Percentiles rank a stretch among this genome's conserved stretches.
Conservation (phyloP, 176 grass and related monocot species). For the Puccinellia tenuiflora region DNA sequence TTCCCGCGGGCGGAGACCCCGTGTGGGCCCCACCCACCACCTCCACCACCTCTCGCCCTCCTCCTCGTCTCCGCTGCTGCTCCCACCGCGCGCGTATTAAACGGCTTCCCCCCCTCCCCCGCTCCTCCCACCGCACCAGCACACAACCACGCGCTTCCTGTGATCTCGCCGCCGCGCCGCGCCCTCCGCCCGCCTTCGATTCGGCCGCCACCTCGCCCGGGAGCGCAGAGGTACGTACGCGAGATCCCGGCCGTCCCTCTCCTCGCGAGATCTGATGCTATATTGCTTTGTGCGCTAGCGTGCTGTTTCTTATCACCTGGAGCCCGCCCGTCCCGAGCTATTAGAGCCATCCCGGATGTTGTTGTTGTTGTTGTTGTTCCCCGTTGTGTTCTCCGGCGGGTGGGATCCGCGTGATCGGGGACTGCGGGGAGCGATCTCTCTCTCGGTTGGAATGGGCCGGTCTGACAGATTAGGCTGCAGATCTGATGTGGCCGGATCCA, state of each 20-base stretch:
- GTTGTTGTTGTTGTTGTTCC: neutral
- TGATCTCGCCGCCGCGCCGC: neutral
- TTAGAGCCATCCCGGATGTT: neutral
- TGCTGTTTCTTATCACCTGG: neutral
- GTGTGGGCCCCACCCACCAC: conserved; percentile 4
- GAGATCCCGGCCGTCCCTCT: neutral
- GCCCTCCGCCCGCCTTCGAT: neutral
- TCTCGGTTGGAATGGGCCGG: neutral
- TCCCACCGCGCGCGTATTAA: conserved; percentile 46
- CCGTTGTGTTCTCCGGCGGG: neutral
- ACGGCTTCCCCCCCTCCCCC: conserved; percentile 11
- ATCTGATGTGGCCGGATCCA: neutral
- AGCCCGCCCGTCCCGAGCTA: neutral
- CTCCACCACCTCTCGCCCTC: neutral
- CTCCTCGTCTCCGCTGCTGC: neutral
- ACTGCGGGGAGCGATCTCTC: neutral
- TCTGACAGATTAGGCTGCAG: neutral
- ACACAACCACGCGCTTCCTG: neutral
- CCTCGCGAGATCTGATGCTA: neutral
- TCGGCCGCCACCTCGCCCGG: neutral
- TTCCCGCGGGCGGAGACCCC: conserved; percentile 34
- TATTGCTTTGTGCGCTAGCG: neutral
- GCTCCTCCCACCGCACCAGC: neutral
- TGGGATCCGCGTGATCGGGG: neutral
- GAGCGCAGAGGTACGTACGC: neutral